Evolutionary conservation across 2,329 filamentous ascomycete species (phyloP), one percentile per base, ranked within the genome.

Genomic region (Fusarium austroafricanum): DNA sequence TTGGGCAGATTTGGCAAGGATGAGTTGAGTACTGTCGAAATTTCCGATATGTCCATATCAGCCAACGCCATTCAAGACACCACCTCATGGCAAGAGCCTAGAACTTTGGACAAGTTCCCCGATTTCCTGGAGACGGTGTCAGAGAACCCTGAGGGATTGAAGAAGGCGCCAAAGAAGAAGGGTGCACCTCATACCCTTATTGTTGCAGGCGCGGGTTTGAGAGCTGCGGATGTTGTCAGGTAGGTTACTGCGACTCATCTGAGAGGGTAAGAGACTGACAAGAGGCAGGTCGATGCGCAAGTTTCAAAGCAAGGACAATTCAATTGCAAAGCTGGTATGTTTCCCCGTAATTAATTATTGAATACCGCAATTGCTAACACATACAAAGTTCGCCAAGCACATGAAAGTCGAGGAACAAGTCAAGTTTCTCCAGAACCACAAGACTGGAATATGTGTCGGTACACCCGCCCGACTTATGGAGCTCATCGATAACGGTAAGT

Each of bases 331-430:
- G 79, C 83, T 99, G 74, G 86, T 87, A 76, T 67, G 81, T 35
- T 20, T 5, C 4, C 3, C 10, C 29, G 8, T 3, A 39, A 35
- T 2, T 11, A 18, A 11, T 9, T 17, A 20, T 21, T 3, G 18
- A 4, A 9, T 10, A 9, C 9, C 4, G 20, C 10, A 18, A 18
- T 28, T 5, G 10, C 47, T 62, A 9, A 68, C 26, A 43, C 4
- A 10, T 31, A 14, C 2, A 10, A 14, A 88, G 76, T 99, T 99
- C 79, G 95, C 96, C 31, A 99, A 99, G 79, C 96, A 99, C 78
- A 97, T 99, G 83, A 99, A 99, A 81, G 80, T 99, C 12, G 88
- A 92, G 53, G 95, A 98, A 73, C 92, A 94, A 33, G 88, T 94
- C 52, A 85, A 90, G 61, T 92, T 92, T 75, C 87, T 97, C 40